Conservation (phyloP, 768 basidiomycete genomes). For the Tephrocybe sp. region DNA sequence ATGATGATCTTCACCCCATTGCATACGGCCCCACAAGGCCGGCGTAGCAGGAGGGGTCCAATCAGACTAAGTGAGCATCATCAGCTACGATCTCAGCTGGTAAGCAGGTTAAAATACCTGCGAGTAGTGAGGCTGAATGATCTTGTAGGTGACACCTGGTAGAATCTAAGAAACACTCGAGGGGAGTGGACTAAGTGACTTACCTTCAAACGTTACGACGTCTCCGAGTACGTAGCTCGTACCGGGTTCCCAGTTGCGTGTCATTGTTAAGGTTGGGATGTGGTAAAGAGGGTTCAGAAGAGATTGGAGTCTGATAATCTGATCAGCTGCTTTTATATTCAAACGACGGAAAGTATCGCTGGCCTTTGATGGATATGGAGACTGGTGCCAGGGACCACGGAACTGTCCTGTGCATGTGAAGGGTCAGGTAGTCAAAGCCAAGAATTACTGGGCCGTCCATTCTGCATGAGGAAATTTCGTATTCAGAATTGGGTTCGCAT, state of each 20-base stretch:
- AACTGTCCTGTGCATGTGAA: no score
- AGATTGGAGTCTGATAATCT: neutral
- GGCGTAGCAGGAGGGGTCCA: conserved; percentile 67
- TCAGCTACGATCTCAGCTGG: neutral
- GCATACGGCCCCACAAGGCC: conserved; percentile 64
- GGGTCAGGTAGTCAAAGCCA: no score
- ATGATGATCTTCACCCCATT: conserved; percentile 23
- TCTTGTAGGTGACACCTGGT: conserved; percentile 60
- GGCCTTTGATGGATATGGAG: neutral
- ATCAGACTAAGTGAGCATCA: conserved; percentile 50
- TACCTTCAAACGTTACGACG: conserved; percentile 59
- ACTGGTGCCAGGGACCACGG: neutral
- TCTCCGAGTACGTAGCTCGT: conserved; percentile 21
- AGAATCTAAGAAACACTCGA: neutral
- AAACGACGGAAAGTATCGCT: neutral
- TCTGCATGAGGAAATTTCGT: no score
- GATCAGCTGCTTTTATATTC: conserved; percentile 1
- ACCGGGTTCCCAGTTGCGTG: conserved; percentile 13
- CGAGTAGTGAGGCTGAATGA: conserved; percentile 70
- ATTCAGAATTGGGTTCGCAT: no score
- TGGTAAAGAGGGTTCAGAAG: neutral
- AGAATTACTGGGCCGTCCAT: no score
- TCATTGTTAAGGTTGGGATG: conserved; percentile 5
- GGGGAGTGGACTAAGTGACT: conserved; percentile 2
- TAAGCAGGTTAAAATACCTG: conserved; percentile 42